Evolutionary conservation across 2,329 filamentous ascomycete species (phyloP).

Genomic region (Davidsoniella australis): DNA sequence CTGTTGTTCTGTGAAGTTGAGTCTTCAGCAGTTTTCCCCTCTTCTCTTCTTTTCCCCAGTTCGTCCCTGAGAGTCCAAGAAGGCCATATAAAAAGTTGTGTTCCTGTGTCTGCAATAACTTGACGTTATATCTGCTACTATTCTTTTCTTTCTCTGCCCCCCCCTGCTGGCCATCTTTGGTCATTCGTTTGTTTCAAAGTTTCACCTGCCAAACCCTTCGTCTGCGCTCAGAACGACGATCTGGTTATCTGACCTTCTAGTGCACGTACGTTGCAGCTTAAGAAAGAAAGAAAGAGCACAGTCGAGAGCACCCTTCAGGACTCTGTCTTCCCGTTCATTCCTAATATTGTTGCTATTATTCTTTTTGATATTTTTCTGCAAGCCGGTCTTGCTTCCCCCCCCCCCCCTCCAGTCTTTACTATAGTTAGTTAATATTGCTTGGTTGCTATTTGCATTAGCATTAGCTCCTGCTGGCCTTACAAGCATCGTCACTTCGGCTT

Average conservation of each 20-base stretch:
- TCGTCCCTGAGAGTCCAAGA: too few species aligned
- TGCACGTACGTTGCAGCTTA: too few species aligned
- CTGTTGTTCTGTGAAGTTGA: too few species aligned
- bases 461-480: not conserved
- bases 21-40: not conserved
- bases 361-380: not conserved
- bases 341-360: too few species aligned
- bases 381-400: not conserved
- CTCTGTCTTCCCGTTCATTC: too few species aligned
- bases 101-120: not conserved
- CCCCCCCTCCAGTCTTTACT: not conserved
- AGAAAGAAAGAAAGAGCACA: too few species aligned
- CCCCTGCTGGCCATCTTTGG: not conserved
- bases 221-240: not conserved
- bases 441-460: not conserved
- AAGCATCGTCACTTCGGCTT: slow-evolving; percentile 4
- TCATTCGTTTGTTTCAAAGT: not conserved
- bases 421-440: not conserved
- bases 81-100: too few species aligned
- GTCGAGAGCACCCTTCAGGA: too few species aligned
- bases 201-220: too few species aligned
- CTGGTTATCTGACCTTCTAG: not conserved
- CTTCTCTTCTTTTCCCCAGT: not conserved
- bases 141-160: not conserved
- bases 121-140: too few species aligned